Evolutionary conservation across 805 yeast species (phyloP), one percentile per base, ranked within the genome.

Genomic region (Candida wancherniae): DNA sequence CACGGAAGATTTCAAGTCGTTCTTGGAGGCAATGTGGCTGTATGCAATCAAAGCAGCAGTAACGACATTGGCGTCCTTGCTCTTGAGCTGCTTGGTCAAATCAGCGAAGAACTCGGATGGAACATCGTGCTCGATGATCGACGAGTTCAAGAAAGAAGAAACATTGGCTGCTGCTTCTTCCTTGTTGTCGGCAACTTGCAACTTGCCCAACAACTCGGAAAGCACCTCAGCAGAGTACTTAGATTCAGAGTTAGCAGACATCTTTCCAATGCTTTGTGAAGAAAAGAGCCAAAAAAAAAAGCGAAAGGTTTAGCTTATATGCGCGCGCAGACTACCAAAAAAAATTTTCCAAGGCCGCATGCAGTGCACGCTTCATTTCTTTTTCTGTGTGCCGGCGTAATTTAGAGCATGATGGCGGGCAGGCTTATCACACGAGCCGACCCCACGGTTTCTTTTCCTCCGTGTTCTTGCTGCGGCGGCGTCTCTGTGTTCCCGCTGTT

Each of bases 71-170:
- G 67, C 63, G 48, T 75, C 72, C 76, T 90, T 88, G 77, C 77
- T 76, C 63, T 71, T 69, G 55, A 90, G 71, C 50, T 92, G 78
- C 54, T 74, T 75, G 61, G 74, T 70, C 62, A 92, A 77, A 62
- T 81, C 76, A 44, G 64, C 66, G 66, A 90, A 85, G 77, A 90
- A 87, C 55, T 76, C 79, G 56, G 70, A 80, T 56, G 99, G 97
- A 49, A 87, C 92, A 70, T 90, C 97, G 69, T 92, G 97, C 74
- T 92, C 98, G 63, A 90, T 88, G 69, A 88, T 87, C 59, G 90
- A 84, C 51, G 96, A 94, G 71, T 90, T 90, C 67, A 92, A 76
- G 75, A 92, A 88, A 43, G 92, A 75, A 47, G 97, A 77, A 55
- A 92, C 84, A 61, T 84, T 85, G 55, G 82, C 63, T 58, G 96